Evolutionary conservation across 805 yeast genomes (phyloP).

Genomic region (Zygoascus biomembranicola): DNA sequence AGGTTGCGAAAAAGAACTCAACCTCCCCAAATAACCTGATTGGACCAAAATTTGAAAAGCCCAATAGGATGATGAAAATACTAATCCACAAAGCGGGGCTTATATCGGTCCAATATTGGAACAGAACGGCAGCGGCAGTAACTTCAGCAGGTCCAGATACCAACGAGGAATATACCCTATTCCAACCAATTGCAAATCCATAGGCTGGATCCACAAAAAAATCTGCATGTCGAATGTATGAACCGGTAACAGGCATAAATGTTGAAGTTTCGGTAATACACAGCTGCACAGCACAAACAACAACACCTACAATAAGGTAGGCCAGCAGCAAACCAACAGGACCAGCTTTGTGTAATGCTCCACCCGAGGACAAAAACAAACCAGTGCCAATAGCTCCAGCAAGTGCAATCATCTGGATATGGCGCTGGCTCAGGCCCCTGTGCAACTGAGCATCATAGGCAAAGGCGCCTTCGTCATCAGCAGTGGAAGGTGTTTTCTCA

Average conservation of each 20-base stretch:
- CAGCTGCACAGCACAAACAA: constrained; percentile 57
- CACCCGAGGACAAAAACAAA: constrained; percentile 62
- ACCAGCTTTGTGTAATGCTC: constrained; percentile 55
- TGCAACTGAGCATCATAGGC: constrained; percentile 2
- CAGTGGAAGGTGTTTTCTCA: background rate
- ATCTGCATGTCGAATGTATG: constrained; percentile 65
- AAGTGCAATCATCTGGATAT: constrained; percentile 66
- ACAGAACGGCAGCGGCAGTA: constrained; percentile 65
- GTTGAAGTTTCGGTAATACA: constrained; percentile 73
- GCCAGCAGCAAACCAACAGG: constrained; percentile 59
- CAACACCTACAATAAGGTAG: constrained; percentile 60
- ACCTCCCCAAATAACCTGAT: constrained; percentile 40
- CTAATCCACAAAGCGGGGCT: constrained; percentile 61
- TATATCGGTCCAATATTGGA: constrained; percentile 75
- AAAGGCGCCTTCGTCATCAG: background rate
- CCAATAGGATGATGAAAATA: constrained; percentile 38
- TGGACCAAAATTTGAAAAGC: constrained; percentile 33
- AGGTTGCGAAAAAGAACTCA: constrained; percentile 49
- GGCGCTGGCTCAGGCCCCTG: constrained; percentile 33
- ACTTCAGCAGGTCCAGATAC: constrained; percentile 76
- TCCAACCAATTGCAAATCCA: constrained; percentile 70
- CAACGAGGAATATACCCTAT: constrained; percentile 66
- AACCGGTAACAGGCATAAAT: constrained; percentile 65
- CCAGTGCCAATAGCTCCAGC: constrained; percentile 82
- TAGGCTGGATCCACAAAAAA: constrained; percentile 67